Evolutionary conservation across 495 filamentous ascomycete species (phyloP).

Genomic region (Clohesyomyces aquaticus): DNA sequence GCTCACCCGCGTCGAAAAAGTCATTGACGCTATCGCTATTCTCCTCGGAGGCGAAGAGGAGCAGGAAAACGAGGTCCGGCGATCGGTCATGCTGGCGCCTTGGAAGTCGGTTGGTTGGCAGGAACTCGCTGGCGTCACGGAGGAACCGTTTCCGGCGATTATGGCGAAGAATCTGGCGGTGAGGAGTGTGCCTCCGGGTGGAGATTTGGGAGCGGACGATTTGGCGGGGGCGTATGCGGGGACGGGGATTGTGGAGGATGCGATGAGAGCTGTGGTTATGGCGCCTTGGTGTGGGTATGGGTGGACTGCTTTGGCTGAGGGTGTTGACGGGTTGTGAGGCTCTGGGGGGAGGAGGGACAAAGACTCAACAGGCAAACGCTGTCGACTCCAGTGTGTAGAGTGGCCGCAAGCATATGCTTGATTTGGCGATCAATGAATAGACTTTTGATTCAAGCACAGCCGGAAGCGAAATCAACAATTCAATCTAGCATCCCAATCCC

Average conservation of each 20-base stretch:
- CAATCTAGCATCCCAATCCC: no score
- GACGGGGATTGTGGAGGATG: conserved; percentile 69
- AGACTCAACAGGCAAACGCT: no score
- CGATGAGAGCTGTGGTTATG: conserved; percentile 75
- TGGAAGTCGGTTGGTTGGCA: conserved; percentile 77
- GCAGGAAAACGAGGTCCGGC: conserved; percentile 41
- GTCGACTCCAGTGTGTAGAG: no score
- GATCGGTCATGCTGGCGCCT: conserved; percentile 74
- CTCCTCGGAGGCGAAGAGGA: conserved; percentile 43
- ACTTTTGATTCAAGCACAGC: no score
- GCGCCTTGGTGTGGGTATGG: conserved; percentile 75
- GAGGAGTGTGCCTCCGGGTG: conserved; percentile 69
- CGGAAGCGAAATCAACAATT: no score
- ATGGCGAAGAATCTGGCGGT: conserved; percentile 83
- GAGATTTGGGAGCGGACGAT: conserved; percentile 67
- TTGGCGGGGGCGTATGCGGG: conserved; percentile 78
- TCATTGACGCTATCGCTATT: conserved; percentile 61
- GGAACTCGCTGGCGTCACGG: conserved; percentile 59
- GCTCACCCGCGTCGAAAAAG: conserved; percentile 57
- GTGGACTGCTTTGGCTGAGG: conserved; percentile 59
- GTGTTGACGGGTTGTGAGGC: conserved; percentile 2
- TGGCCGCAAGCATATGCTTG: no score
- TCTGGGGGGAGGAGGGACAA: no score
- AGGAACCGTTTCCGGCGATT: conserved; percentile 64
- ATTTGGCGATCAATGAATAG: no score